These are phyloP conservation scores for Striga hermonthica DNA, from an alignment of 305 asterid genomes.

Conservation along the genomic window DNA sequence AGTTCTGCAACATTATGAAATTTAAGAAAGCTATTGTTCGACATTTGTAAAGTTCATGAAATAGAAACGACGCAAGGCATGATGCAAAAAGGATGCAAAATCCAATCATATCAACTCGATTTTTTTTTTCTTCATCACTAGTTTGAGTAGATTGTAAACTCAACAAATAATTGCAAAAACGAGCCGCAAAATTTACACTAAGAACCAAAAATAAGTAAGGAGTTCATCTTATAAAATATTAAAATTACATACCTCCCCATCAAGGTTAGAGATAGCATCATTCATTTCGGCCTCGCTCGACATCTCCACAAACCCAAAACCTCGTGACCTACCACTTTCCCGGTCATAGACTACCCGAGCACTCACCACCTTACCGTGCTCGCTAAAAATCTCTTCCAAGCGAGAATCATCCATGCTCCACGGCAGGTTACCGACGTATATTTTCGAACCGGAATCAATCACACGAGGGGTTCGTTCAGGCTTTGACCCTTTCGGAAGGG, in stretches of 20 bases:
- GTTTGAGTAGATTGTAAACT: not conserved
- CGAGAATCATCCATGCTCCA: slow-evolving; percentile 71
- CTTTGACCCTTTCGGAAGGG: slow-evolving; percentile 71
- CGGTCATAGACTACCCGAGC: slow-evolving; percentile 79
- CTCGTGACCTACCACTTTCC: slow-evolving; percentile 82
- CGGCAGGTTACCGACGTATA: slow-evolving; percentile 85
- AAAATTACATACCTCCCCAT: slow-evolving; percentile 60
- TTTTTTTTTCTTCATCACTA: slow-evolving; percentile 1
- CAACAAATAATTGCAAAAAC: not conserved
- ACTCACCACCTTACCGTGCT: slow-evolving; percentile 71
- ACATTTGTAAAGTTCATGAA: not conserved
- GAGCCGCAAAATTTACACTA: not conserved
- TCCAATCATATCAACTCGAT: no score
- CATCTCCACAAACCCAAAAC: slow-evolving; percentile 91
- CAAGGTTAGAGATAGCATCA: slow-evolving; percentile 80
- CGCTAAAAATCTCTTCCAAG: slow-evolving; percentile 72
- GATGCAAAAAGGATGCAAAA: no score
- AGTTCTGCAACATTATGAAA: slow-evolving; percentile 45
- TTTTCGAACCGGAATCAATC: slow-evolving; percentile 47
- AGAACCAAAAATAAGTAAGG: not conserved
- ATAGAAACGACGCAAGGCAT: not conserved
- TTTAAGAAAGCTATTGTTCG: not conserved
- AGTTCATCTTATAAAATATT: not conserved
- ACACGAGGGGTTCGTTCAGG: slow-evolving; percentile 61
- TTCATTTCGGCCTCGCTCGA: slow-evolving; percentile 70